Percentiles rank a stretch among this genome's conserved stretches.
Evolutionary conservation across 2,329 filamentous ascomycete genomes (phyloP).

Genomic region (Colletotrichum camelliae): DNA sequence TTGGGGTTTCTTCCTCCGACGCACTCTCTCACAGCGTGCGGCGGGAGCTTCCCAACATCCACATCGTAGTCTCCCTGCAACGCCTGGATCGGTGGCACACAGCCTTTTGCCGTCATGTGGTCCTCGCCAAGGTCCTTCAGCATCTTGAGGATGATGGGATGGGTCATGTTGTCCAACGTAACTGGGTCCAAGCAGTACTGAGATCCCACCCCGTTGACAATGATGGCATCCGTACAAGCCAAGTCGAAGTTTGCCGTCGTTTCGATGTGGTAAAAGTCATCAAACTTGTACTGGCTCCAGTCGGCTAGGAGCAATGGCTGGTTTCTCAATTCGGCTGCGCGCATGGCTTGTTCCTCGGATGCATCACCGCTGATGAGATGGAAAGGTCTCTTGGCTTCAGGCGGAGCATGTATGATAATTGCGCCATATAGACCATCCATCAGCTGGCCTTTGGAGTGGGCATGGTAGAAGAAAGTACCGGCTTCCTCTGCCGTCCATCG

Average conservation of each 20-base stretch:
- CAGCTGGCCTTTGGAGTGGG: not conserved
- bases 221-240: not conserved
- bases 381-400: not conserved
- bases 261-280: not conserved
- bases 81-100: not conserved
- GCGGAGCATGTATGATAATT: not conserved
- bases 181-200: not conserved
- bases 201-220: not conserved
- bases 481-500: constrained; percentile 14
- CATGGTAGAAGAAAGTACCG: constrained; percentile 17
- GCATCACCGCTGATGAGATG: not conserved
- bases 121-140: not conserved
- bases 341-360: not conserved
- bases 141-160: not conserved
- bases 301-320: constrained; percentile 19
- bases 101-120: not conserved
- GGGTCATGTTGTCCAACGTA: not conserved
- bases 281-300: constrained; percentile 21
- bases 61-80: not conserved
- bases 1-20: not conserved
- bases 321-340: not conserved
- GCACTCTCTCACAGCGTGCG: not conserved
- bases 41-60: not conserved
- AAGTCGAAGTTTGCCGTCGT: not conserved
- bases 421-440: constrained; percentile 20